Evolutionary conservation across 495 filamentous ascomycete genomes (phyloP), one percentile per base, ranked within the genome.

Genomic region (Lepidopterella palustris): DNA sequence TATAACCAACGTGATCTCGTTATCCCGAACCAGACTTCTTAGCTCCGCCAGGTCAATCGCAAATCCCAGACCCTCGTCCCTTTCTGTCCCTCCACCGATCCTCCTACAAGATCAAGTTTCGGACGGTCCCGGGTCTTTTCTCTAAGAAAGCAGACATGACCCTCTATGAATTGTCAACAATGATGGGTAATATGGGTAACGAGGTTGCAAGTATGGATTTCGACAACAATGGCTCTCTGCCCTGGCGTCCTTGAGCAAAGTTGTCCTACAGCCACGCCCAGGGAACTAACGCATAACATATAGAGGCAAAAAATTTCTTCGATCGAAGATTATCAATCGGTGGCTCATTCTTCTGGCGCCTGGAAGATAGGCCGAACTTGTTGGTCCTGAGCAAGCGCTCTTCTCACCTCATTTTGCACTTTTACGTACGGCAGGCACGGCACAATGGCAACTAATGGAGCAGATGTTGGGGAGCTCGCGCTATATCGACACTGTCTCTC

Each of bases 101-200:
- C 9, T 53, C 53, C 3, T 63, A 67, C 54, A 60, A 63, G 27
- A 45, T 67, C 13, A 6, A 51, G 15, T 35, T 29, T 6, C 42
- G 53, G 9, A 18, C 15, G 13, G 15, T 31, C 13, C 35, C 50
- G 10, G 50, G 54, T n/a, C 29, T 63, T 5, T 58, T 67, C 40
- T 67, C 64, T 3, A 63, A 63, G 53, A 67, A 63, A 31, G 31
- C 64, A 10, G 64, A 67, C 5, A 60, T 67, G 27, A 48, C 62
- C 21, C 5, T 67, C 11, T 3, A 52, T 13, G 39, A 50, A n/a
- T 25, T 39, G 4, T 29, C 45, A 1, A n/a, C 11, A 15, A 39
- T 15, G 11, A 5, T 35, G 24, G 10, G 6, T 21, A 20, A 8
- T n/a, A n/a, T n/a, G 8, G 53, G 56, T 10, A 32, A 58, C 10